phyloP scores from a whole-genome alignment of 2,329 filamentous ascomycete species.

The Phyllosticta paracitricarpa region DNA sequence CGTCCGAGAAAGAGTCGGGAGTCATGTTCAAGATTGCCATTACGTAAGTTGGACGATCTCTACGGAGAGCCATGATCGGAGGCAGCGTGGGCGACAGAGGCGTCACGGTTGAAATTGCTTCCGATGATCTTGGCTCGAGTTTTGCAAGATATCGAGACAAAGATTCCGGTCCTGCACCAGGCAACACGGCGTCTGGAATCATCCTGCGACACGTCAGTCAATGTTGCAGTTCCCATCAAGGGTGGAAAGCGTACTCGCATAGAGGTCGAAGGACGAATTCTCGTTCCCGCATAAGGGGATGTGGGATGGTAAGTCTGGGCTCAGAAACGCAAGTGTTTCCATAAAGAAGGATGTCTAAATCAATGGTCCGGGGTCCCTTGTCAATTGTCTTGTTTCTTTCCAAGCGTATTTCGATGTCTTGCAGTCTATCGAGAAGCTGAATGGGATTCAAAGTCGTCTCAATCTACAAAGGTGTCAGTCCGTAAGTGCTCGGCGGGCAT shows the following conservation, averaged over 20 bases:
- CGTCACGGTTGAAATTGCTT: slow-evolving; percentile 29
- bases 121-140: slow-evolving; percentile 23
- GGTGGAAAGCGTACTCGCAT: slow-evolving; percentile 50
- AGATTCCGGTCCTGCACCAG: slow-evolving; percentile 33
- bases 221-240: background rate
- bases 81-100: slow-evolving; percentile 25
- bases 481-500: background rate
- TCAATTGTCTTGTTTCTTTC: slow-evolving; percentile 78
- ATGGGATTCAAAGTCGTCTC: slow-evolving; percentile 69
- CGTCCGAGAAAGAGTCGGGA: slow-evolving; percentile 94
- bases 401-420: slow-evolving; percentile 70
- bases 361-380: slow-evolving; percentile 90
- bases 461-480: slow-evolving; percentile 45
- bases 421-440: slow-evolving; percentile 67
- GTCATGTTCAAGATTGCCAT: slow-evolving; percentile 96
- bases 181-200: slow-evolving; percentile 16
- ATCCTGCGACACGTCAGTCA: slow-evolving; percentile 13
- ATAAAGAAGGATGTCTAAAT: slow-evolving; percentile 85
- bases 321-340: slow-evolving; percentile 55
- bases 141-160: slow-evolving; percentile 24
- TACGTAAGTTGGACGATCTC: slow-evolving; percentile 49
- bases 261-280: slow-evolving; percentile 90
- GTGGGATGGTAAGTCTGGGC: slow-evolving; percentile 72
- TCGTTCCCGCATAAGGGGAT: slow-evolving; percentile 74
- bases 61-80: slow-evolving; percentile 19